Evolutionary conservation across 768 basidiomycete genomes (phyloP).

Genomic region (Clitopilus hobsonii): DNA sequence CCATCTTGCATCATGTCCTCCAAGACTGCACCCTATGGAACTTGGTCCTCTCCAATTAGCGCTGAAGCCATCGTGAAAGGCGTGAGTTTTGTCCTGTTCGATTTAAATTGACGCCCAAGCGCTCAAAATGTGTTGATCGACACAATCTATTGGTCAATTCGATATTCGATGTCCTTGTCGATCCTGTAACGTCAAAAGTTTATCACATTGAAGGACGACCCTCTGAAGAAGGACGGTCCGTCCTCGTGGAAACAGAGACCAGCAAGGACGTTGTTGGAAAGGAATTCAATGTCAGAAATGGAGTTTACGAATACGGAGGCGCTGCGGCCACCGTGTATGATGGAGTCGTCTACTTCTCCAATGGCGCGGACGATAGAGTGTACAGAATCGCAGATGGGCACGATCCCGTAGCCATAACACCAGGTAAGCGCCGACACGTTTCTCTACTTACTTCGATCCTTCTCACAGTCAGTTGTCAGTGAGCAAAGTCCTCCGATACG

Average conservation of each 20-base stretch:
- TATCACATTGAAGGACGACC: constrained; percentile 63
- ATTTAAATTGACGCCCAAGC: too few species aligned
- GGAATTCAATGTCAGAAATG: constrained; percentile 52
- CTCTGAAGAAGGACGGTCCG: constrained; percentile 42
- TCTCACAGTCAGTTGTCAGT: constrained; percentile 21
- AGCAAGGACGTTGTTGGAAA: constrained; percentile 48
- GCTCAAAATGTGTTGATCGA: constrained; percentile 8
- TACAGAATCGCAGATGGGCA: constrained; percentile 32
- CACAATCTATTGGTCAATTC: constrained; percentile 19
- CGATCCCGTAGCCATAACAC: constrained; percentile 50
- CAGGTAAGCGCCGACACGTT: constrained; percentile 39
- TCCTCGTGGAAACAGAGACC: constrained; percentile 48
- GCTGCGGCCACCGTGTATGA: constrained; percentile 44
- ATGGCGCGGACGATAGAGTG: constrained; percentile 42
- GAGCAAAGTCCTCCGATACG: constrained; percentile 53
- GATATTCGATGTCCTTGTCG: constrained; percentile 44
- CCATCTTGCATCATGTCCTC: constrained; percentile 9
- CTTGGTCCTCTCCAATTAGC: constrained; percentile 57
- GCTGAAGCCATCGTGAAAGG: constrained; percentile 45
- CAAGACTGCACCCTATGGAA: constrained; percentile 48
- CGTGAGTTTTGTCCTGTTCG: constrained; percentile 20
- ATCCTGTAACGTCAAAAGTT: constrained; percentile 36
- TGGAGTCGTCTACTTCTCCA: constrained; percentile 49
- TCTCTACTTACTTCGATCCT: background rate
- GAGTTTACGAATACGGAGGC: constrained; percentile 70